Evolutionary conservation across 192 early-diverging fungal genomes (phyloP).

Genomic region (Coemansia sp.): DNA sequence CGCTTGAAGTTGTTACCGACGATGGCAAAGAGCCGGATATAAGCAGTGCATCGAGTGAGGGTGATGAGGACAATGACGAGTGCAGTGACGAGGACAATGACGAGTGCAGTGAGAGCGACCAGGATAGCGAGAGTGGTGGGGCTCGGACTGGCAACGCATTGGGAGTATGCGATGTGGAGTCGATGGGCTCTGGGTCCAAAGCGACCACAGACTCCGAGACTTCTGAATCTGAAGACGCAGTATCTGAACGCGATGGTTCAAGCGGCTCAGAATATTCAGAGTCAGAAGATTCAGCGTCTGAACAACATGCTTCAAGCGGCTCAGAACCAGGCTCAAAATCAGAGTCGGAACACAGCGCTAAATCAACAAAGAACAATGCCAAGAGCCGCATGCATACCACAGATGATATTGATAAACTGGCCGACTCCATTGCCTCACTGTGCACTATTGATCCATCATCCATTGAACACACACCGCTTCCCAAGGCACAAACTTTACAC

Average conservation of each 20-base stretch:
- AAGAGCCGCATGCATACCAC: too few species aligned
- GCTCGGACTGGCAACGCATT: too few species aligned
- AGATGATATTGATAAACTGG: constrained; percentile 6
- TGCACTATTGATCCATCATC: not conserved
- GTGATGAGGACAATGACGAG: not conserved
- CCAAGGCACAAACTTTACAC: too few species aligned
- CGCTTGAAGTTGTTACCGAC: constrained; percentile 17
- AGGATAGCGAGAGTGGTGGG: not conserved
- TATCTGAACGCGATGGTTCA: not conserved
- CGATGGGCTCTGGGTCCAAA: constrained; percentile 1
- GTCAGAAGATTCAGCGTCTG: not conserved
- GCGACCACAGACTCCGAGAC: not conserved
- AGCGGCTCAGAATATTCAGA: not conserved
- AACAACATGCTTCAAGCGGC: not conserved
- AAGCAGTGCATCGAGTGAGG: not conserved
- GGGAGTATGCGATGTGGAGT: not conserved
- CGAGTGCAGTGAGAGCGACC: constrained; percentile 6
- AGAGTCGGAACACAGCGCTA: not conserved
- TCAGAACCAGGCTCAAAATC: not conserved
- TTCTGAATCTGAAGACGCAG: not conserved
- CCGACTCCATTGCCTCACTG: constrained; percentile 3
- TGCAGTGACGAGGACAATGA: constrained; percentile 13
- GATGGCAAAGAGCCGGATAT: constrained; percentile 6
- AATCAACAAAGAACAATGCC: not conserved
- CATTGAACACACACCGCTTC: not conserved